A percentile compares a stretch with the other conserved stretches of the same genome.
Conservation (phyloP, 495 filamentous ascomycete species). For the Extremus antarcticus region DNA sequence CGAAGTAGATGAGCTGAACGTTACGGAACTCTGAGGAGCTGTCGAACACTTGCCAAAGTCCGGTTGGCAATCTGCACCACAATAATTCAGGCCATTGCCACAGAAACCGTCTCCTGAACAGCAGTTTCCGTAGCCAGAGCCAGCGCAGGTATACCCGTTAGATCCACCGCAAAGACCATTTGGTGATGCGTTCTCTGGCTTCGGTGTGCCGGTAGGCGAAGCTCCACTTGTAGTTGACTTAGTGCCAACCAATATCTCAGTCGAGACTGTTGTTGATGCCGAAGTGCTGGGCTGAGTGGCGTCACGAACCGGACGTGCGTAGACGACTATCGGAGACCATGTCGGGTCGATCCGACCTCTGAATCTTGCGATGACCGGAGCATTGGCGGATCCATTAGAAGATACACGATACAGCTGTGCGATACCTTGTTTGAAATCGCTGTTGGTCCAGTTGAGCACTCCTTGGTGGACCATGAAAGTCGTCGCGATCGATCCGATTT, state of each 20-base stretch:
- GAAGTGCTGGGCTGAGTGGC: not conserved
- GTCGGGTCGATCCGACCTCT: not conserved
- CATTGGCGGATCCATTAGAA: constrained; percentile 3
- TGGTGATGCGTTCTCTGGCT: not conserved
- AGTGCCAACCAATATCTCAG: too few relatives aligned
- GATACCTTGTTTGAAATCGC: constrained; percentile 14
- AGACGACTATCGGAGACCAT: constrained; percentile 10
- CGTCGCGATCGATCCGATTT: constrained; percentile 3
- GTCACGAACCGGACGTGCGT: constrained; percentile 4
- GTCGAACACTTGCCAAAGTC: constrained; percentile 4
- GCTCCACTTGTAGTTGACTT: too few relatives aligned
- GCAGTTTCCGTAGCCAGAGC: constrained; percentile 10
- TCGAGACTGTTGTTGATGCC: not conserved
- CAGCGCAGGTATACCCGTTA: constrained; percentile 5
- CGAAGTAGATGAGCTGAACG: constrained; percentile 1
- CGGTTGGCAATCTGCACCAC: constrained; percentile 7
- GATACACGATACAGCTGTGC: constrained; percentile 16
- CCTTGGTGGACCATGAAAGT: constrained; percentile 9
- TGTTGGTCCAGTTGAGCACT: constrained; percentile 14
- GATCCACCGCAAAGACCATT: constrained; percentile 9
- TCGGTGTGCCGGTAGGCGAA: too few relatives aligned
- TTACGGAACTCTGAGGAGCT: not conserved
- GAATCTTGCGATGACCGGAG: constrained; percentile 14
- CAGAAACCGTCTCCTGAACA: constrained; percentile 13
- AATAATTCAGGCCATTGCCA: constrained; percentile 1